A percentile compares a stretch with the other conserved stretches of the same genome.
Conservation (phyloP, 768 basidiomycete species). For the Trametes punicea region DNA sequence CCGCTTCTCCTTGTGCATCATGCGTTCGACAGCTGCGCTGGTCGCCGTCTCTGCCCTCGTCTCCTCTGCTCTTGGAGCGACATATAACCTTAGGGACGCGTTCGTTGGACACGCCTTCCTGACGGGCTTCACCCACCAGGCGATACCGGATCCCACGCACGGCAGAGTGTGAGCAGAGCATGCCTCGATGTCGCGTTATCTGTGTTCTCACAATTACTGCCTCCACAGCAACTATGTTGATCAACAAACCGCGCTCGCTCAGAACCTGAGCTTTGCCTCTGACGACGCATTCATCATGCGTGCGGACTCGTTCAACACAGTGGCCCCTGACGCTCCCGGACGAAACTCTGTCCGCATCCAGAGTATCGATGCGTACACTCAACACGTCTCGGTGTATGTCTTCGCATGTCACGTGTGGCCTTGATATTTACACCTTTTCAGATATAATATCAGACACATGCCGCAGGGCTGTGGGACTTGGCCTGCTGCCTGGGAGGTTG, state of each 20-base stretch:
- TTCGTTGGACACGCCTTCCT: constrained; percentile 39
- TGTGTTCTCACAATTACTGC: background rate
- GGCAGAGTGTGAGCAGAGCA: constrained; percentile 55
- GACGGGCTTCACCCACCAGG: constrained; percentile 44
- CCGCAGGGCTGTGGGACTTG: constrained; percentile 49
- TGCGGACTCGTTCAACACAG: constrained; percentile 47
- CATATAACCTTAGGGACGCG: constrained; percentile 22
- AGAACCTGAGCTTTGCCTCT: constrained; percentile 57
- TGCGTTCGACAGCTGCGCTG: constrained; percentile 20
- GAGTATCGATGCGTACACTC: constrained; percentile 50
- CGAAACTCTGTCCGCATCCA: constrained; percentile 56
- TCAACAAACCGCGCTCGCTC: constrained; percentile 44
- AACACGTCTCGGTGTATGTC: constrained; percentile 36
- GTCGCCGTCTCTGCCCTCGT: constrained; percentile 19
- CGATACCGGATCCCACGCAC: constrained; percentile 59
- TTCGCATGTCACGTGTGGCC: constrained; percentile 23
- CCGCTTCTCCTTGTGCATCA: constrained; percentile 3
- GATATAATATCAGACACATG: constrained; percentile 54
- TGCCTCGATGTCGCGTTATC: background rate
- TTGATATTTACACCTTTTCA: background rate
- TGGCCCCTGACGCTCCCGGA: constrained; percentile 48
- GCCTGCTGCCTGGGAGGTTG: constrained; percentile 60
- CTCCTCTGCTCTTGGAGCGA: constrained; percentile 22
- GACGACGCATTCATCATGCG: constrained; percentile 53
- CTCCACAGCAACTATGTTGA: constrained; percentile 41